Evolutionary conservation across 2,329 filamentous ascomycete species (phyloP).

Genomic region (Phialophora expanda): DNA sequence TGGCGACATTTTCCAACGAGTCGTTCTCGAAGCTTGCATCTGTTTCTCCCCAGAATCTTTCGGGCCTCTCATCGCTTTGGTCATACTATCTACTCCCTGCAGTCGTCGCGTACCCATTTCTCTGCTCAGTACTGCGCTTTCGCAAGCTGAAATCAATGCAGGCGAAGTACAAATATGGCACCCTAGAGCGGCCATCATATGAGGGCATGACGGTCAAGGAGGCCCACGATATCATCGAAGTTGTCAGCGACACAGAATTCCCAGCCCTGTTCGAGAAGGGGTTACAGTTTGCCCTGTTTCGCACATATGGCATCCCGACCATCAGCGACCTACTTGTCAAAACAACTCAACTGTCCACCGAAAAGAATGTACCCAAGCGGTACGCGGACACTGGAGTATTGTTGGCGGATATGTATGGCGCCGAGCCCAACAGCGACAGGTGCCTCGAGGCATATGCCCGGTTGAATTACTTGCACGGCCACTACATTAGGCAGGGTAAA

Average conservation of each 20-base stretch:
- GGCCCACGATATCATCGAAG: slow-evolving; percentile 35
- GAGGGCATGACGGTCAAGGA: slow-evolving; percentile 57
- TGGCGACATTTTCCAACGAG: slow-evolving; percentile 26
- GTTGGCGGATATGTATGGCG: slow-evolving; percentile 55
- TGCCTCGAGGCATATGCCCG: slow-evolving; percentile 61
- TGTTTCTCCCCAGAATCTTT: slow-evolving; percentile 21
- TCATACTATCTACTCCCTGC: slow-evolving; percentile 33
- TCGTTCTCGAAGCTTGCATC: slow-evolving; percentile 25
- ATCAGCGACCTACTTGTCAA: slow-evolving; percentile 58
- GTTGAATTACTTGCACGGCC: slow-evolving; percentile 67
- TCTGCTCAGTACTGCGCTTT: slow-evolving; percentile 35
- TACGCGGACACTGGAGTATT: slow-evolving; percentile 59
- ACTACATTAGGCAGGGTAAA: slow-evolving; percentile 62
- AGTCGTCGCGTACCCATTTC: slow-evolving; percentile 33
- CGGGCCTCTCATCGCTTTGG: slow-evolving; percentile 30
- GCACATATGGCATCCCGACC: slow-evolving; percentile 63
- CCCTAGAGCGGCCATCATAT: slow-evolving; percentile 33
- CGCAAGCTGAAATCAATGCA: slow-evolving; percentile 34
- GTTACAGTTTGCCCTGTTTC: slow-evolving; percentile 39
- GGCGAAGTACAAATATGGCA: slow-evolving; percentile 35
- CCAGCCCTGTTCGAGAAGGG: slow-evolving; percentile 37
- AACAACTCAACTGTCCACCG: slow-evolving; percentile 57
- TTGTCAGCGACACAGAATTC: slow-evolving; percentile 36
- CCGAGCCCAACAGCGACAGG: slow-evolving; percentile 47
- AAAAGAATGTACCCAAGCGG: slow-evolving; percentile 58